These are phyloP conservation scores for Aspergillus sclerotiicarbonarius DNA, from an alignment of 495 filamentous ascomycete genomes.

Conservation along the genomic window DNA sequence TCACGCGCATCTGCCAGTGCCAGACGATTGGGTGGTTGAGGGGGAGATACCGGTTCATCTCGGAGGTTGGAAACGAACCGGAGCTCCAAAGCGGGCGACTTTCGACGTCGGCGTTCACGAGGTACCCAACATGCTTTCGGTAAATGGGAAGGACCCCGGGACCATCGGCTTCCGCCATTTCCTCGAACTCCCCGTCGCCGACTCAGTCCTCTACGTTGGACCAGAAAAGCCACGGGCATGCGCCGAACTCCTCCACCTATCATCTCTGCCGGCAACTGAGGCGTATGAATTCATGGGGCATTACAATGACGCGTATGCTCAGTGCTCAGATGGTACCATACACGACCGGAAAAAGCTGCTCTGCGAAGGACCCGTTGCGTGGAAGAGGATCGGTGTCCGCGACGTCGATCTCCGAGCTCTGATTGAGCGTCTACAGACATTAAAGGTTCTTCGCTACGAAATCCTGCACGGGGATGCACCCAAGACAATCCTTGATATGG, in stretches of 20 bases:
- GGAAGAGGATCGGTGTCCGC: conserved; percentile 45
- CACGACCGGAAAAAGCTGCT: conserved; percentile 38
- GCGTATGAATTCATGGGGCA: conserved; percentile 40
- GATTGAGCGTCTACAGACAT: conserved; percentile 41
- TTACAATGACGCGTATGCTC: conserved; percentile 32
- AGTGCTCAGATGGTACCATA: conserved; percentile 32
- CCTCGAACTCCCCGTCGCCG: conserved; percentile 64
- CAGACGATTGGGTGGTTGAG: conserved; percentile 36
- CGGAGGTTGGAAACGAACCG: conserved; percentile 25
- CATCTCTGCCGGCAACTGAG: conserved; percentile 29
- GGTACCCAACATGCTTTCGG: conserved; percentile 72
- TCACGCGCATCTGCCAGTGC: conserved; percentile 44
- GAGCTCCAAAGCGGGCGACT: conserved; percentile 44
- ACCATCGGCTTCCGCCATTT: conserved; percentile 74
- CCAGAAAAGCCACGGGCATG: conserved; percentile 28
- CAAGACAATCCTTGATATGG: conserved; percentile 42
- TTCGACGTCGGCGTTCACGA: conserved; percentile 60
- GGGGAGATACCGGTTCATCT: conserved; percentile 29
- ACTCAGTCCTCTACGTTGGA: conserved; percentile 49
- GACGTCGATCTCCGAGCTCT: conserved; percentile 35
- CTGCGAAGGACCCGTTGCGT: conserved; percentile 32
- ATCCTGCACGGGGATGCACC: conserved; percentile 31
- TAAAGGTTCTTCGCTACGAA: conserved; percentile 41
- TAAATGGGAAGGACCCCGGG: conserved; percentile 66
- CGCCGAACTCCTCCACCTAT: conserved; percentile 31